phyloP scores from a whole-genome alignment of 169 alveolate genomes.

The Eimeria sp. region DNA sequence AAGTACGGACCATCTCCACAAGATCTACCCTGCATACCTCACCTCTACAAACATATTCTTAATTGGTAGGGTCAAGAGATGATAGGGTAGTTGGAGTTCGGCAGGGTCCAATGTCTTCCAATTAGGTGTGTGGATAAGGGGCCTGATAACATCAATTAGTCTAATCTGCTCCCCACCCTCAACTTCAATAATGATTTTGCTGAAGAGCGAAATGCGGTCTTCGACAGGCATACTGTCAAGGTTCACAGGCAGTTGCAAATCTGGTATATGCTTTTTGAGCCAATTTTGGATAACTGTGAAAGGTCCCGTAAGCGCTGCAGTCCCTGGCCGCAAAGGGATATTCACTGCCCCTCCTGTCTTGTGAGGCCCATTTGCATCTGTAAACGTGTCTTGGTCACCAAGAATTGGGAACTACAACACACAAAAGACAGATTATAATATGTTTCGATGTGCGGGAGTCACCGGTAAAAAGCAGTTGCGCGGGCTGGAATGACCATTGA shows the following conservation, averaged over 20 bases:
- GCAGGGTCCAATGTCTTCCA: slow-evolving; percentile 50
- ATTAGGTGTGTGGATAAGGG: slow-evolving; percentile 46
- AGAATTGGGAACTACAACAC: slow-evolving; percentile 61
- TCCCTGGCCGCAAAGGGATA: slow-evolving; percentile 54
- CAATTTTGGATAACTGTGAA: slow-evolving; percentile 39
- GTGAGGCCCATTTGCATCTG: slow-evolving; percentile 44
- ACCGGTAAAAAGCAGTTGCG: background rate
- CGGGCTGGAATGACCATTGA: background rate
- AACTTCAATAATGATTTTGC: slow-evolving; percentile 32
- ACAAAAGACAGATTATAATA: background rate
- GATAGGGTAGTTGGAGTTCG: slow-evolving; percentile 24
- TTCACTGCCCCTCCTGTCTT: slow-evolving; percentile 14
- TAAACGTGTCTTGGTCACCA: slow-evolving; percentile 29
- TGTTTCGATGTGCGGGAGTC: background rate
- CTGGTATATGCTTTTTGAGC: slow-evolving; percentile 51
- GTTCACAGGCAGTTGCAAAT: slow-evolving; percentile 45
- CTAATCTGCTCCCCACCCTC: slow-evolving; percentile 50
- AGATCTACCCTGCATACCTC: background rate
- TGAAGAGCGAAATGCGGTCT: slow-evolving; percentile 63
- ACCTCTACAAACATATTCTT: slow-evolving; percentile 70
- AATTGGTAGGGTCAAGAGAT: slow-evolving; percentile 25
- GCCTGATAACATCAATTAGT: slow-evolving; percentile 48
- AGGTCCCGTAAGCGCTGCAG: slow-evolving; percentile 52
- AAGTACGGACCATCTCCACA: background rate
- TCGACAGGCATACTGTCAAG: slow-evolving; percentile 67